These are phyloP conservation scores for Colletotrichum sp. DNA, from an alignment of 2,329 filamentous ascomycete species.

Conservation along the genomic window DNA sequence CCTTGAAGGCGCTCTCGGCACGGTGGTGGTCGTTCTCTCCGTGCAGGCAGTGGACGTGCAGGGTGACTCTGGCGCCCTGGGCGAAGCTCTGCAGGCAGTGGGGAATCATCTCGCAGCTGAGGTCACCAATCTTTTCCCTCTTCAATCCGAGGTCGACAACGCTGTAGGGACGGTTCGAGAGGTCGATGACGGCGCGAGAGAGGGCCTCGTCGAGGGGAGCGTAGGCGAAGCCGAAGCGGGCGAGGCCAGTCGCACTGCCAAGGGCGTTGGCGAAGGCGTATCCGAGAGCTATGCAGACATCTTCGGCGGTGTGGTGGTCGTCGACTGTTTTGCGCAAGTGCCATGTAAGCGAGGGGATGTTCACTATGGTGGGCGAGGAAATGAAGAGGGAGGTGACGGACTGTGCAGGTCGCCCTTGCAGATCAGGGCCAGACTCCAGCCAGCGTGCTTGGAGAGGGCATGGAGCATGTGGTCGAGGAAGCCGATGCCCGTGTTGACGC, in stretches of 20 bases:
- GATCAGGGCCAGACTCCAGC: conserved; percentile 85
- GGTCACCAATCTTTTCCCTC: conserved; percentile 91
- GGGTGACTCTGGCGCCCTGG: conserved; percentile 85
- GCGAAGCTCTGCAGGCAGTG: conserved; percentile 96
- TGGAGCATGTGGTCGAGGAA: conserved; percentile 99
- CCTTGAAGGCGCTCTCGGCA: conserved; percentile 97
- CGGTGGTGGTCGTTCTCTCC: conserved; percentile 96
- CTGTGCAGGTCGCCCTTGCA: conserved; percentile 92
- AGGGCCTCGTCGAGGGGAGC: conserved; percentile 94
- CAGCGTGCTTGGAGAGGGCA: conserved; percentile 92
- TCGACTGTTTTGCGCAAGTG: conserved; percentile 66
- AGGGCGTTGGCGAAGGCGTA: conserved; percentile 83
- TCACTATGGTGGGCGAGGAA: neutral
- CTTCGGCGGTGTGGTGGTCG: conserved; percentile 98
- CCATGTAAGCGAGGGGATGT: neutral
- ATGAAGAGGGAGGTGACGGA: conserved; percentile 45
- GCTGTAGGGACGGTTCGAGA: conserved; percentile 88
- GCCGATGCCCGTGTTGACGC: conserved; percentile 90
- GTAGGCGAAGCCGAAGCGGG: conserved; percentile 91
- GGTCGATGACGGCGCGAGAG: conserved; percentile 90
- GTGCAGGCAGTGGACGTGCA: conserved; percentile 91
- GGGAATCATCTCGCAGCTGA: conserved; percentile 96
- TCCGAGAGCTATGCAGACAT: conserved; percentile 91
- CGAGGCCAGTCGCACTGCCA: conserved; percentile 78
- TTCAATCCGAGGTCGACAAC: conserved; percentile 84